Conservation (phyloP, 2,329 filamentous ascomycete species). For the Fusarium floridanum region DNA sequence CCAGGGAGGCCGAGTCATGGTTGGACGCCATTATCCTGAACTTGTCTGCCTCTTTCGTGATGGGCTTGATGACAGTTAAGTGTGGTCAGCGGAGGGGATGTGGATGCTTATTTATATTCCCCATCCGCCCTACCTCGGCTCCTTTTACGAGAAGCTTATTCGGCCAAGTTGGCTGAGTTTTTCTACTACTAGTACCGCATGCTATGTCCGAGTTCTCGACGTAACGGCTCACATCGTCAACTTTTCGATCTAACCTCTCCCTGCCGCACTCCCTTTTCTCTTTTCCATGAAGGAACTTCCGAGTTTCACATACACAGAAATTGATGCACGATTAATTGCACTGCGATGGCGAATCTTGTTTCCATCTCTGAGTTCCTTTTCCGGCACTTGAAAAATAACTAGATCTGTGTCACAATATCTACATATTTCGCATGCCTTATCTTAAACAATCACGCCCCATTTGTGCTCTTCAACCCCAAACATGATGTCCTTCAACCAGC, state of each 20-base stretch:
- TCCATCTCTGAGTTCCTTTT: no score
- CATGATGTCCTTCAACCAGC: conserved; percentile 28
- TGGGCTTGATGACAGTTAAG: neutral
- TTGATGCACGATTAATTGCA: no score
- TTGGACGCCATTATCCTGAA: neutral
- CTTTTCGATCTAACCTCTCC: no score
- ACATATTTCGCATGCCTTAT: neutral
- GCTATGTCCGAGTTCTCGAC: no score
- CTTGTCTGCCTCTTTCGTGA: neutral
- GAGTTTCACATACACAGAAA: no score
- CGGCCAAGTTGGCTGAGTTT: neutral
- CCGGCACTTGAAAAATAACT: neutral
- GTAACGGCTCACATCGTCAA: no score
- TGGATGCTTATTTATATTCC: neutral
- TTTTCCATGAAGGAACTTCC: no score
- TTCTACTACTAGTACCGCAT: no score
- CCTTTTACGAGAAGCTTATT: neutral
- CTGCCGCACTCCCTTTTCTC: no score
- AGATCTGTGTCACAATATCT: neutral
- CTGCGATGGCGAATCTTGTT: no score
- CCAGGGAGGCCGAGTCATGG: conserved; percentile 11
- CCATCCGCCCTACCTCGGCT: neutral
- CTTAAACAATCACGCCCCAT: conserved; percentile 15
- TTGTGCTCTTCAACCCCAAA: conserved; percentile 20
- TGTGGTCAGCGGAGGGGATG: neutral